phyloP scores from a whole-genome alignment of 768 basidiomycete genomes.

The Tulasnella calospora region DNA sequence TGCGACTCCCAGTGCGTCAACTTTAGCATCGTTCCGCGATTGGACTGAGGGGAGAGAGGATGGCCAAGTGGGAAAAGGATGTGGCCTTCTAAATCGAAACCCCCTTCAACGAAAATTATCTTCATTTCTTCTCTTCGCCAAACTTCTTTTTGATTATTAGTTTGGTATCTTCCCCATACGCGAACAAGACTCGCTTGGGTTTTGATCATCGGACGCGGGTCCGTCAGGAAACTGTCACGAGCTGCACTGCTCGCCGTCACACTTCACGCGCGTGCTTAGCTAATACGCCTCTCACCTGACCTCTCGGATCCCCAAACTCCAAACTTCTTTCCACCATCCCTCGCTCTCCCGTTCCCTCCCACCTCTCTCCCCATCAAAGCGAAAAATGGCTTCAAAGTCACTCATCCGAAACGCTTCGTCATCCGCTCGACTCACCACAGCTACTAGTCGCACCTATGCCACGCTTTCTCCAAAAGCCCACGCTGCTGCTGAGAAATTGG shows the following conservation, averaged over 20 bases:
- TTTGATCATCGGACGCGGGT: background rate
- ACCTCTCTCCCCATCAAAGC: background rate
- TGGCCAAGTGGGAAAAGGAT: background rate
- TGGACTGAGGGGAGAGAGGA: background rate
- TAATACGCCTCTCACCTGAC: background rate
- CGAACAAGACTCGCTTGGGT: background rate
- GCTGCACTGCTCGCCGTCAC: background rate
- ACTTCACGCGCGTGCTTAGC: background rate
- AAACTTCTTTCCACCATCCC: conserved; percentile 5
- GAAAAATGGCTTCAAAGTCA: background rate
- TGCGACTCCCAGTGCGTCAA: background rate
- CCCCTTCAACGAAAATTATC: background rate
- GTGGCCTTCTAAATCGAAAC: background rate
- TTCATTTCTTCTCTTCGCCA: background rate
- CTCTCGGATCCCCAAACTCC: background rate
- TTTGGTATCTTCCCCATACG: background rate
- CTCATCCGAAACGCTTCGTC: background rate
- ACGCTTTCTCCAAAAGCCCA: conserved; percentile 39
- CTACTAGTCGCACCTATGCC: background rate
- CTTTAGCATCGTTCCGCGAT: background rate
- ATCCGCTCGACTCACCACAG: background rate
- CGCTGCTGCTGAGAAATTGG: conserved; percentile 62
- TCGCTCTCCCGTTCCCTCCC: background rate
- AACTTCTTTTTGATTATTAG: background rate
- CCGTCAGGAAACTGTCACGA: background rate